Conservation (phyloP, 768 basidiomycete genomes). For the Scleroderma citrinum region DNA sequence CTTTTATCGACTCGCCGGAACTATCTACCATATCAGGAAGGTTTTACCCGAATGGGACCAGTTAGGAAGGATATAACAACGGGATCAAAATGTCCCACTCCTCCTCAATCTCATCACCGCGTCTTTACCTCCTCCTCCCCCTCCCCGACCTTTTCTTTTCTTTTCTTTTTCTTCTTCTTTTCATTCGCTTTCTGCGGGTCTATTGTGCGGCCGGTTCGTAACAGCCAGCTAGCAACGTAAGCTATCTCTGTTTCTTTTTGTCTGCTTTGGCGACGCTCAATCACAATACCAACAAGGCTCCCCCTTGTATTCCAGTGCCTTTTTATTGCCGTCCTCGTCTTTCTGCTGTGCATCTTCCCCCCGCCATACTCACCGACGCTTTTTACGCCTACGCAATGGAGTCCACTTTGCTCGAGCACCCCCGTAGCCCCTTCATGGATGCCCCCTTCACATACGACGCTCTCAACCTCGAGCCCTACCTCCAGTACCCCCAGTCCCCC, state of each 20-base stretch:
- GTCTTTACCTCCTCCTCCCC: conserved; percentile 29
- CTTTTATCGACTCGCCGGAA: conserved; percentile 8
- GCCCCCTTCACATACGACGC: conserved; percentile 42
- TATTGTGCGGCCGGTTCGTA: conserved; percentile 30
- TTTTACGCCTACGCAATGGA: conserved; percentile 33
- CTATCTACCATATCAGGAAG: conserved; percentile 4
- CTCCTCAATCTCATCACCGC: conserved; percentile 16
- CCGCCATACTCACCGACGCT: conserved; percentile 11
- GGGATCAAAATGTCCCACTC: conserved; percentile 19
- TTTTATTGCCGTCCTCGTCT: conserved; percentile 31
- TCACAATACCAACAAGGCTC: conserved; percentile 12
- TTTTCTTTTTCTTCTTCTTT: conserved; percentile 15
- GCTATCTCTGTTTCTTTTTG: conserved; percentile 9
- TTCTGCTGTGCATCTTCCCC: conserved; percentile 37
- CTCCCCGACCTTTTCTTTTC: conserved; percentile 36
- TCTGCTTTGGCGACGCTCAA: neutral
- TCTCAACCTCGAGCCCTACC: conserved; percentile 47
- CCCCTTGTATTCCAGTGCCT: conserved; percentile 29
- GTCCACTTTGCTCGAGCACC: conserved; percentile 45
- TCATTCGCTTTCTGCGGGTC: conserved; percentile 22
- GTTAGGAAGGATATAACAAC: conserved; percentile 26
- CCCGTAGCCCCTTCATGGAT: conserved; percentile 48
- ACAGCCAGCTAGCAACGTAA: conserved; percentile 29
- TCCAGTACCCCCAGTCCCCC: conserved; percentile 63
- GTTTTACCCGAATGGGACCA: conserved; percentile 1